Conservation (phyloP, 176 grass and related monocot species). For the Bolboschoenus planiculmis region DNA sequence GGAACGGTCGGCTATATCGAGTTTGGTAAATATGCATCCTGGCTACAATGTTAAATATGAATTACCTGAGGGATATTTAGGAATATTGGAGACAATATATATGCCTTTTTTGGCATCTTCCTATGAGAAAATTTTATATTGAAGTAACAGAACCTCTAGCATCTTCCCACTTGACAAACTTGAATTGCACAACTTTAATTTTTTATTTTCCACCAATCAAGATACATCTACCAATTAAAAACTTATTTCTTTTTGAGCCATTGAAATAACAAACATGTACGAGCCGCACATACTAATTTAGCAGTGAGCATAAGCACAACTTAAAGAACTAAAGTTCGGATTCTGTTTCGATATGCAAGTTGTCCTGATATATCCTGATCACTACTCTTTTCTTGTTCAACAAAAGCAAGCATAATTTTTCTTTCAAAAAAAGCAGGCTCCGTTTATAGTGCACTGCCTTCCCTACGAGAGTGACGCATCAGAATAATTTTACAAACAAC, state of each 20-base stretch:
- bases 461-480: not conserved
- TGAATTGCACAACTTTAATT: not conserved
- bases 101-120: not conserved
- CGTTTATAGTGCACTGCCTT: not conserved
- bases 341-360: not conserved
- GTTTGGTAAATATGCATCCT: not conserved
- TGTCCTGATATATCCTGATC: not conserved
- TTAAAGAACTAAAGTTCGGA: not conserved
- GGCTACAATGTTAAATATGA: too few relatives aligned
- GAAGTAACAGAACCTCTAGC: not conserved
- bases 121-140: not conserved
- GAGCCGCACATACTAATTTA: not conserved
- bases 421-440: not conserved
- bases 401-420: not conserved
- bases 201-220: not conserved
- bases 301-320: not conserved
- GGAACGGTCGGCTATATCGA: not conserved
- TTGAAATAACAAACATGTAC: too few relatives aligned
- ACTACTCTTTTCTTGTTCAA: not conserved
- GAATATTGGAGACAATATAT: not conserved
- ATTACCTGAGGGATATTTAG: not conserved
- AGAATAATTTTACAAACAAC: not conserved
- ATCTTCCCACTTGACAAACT: not conserved
- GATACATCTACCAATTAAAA: not conserved
- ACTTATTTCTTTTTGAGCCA: too few relatives aligned